Conservation (phyloP, 179 eudicot species). For the Gypsophila paniculata region DNA sequence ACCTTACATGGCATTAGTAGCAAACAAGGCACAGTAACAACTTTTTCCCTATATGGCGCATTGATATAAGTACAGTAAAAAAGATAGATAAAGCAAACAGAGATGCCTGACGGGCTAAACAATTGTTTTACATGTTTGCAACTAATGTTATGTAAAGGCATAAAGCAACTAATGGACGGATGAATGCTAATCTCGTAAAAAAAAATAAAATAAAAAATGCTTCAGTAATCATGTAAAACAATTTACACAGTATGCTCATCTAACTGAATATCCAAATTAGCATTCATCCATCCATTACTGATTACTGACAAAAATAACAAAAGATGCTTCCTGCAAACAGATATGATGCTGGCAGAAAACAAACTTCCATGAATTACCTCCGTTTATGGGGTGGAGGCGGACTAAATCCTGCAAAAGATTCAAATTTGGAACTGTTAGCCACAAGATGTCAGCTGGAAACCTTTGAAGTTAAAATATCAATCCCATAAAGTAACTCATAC, state of each 20-base stretch:
- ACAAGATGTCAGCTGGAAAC: background rate
- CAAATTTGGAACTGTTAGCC: constrained; percentile 5
- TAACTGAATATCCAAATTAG: background rate
- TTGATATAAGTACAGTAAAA: background rate
- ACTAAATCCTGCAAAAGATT: constrained; percentile 46
- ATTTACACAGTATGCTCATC: constrained; percentile 8
- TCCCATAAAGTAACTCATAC: background rate
- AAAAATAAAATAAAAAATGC: too few relatives aligned
- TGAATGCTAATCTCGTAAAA: background rate
- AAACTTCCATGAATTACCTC: constrained; percentile 34
- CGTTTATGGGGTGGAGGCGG: constrained; percentile 37
- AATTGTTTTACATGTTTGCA: too few relatives aligned
- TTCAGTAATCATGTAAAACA: background rate
- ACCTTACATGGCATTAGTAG: background rate
- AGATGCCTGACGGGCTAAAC: background rate
- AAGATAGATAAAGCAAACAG: background rate
- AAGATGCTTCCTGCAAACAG: constrained; percentile 5
- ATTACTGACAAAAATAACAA: background rate
- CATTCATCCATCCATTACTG: constrained; percentile 4
- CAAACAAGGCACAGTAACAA: background rate
- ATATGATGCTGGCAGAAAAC: constrained; percentile 9
- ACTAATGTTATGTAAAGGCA: too few relatives aligned
- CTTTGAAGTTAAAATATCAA: background rate
- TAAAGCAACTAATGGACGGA: too few relatives aligned
- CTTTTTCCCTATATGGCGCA: background rate